Evolutionary conservation across 129 eudicot species (phyloP).

Genomic region (Arctium lappa): DNA sequence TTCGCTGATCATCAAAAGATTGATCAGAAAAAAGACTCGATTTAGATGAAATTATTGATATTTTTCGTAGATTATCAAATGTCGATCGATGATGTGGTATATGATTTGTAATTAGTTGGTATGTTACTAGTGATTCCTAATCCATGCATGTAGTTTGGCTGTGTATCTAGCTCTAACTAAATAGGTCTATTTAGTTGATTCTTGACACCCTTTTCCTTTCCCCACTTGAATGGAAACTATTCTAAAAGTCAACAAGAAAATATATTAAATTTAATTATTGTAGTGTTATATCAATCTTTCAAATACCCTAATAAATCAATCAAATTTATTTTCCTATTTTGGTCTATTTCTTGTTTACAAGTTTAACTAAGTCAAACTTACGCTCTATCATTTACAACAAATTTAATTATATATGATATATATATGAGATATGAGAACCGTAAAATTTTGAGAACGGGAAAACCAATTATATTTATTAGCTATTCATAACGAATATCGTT

Average conservation of each 20-base stretch:
- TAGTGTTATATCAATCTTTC: neutral
- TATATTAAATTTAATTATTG: neutral
- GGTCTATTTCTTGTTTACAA: neutral
- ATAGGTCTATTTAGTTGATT: constrained; percentile 7
- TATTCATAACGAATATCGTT: neutral
- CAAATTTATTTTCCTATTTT: neutral
- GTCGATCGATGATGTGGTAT: neutral
- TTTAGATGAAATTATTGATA: neutral
- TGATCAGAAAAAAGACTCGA: neutral
- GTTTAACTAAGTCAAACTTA: neutral
- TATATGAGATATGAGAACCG: neutral
- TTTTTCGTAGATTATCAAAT: neutral
- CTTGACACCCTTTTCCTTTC: neutral
- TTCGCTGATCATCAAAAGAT: neutral
- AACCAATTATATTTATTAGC: neutral
- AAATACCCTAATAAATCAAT: neutral
- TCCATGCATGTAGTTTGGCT: constrained; percentile 12
- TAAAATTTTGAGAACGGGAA: neutral
- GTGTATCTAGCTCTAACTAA: constrained; percentile 7
- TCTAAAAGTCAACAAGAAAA: neutral
- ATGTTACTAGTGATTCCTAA: neutral
- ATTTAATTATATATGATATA: neutral
- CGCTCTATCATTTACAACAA: neutral
- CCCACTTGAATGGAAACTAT: constrained; percentile 6
- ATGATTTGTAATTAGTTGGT: constrained; percentile 3